Base-by-base conservation (phyloP, 1,139 yeast genomes). In the Sugiyamaella sp. region DNA sequence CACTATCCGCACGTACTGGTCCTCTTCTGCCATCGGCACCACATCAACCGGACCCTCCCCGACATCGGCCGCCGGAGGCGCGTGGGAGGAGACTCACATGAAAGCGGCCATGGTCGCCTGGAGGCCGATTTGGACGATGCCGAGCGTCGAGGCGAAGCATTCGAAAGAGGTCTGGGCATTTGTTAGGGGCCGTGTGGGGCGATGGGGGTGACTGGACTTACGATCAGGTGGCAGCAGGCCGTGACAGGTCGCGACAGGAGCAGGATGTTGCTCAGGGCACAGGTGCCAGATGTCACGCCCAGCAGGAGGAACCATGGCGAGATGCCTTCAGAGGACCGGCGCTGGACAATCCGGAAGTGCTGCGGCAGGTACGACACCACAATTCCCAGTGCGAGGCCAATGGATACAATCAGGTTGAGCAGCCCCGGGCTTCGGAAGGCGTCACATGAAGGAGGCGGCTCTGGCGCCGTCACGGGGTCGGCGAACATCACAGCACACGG, bases 331-430 rank as follows among this genome's bases (percentile, higher is more conserved):
- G 93, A 84, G 5, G 90, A 79, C 53, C 79, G 71, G 51, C 89
- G 79, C 19, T 67, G 64, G 49, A 80, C 70, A 47, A 89, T 84
- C 47, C 86, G 77, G 50, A 74, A 61, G 67, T 86, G 89, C 69
- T 89, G 97, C 0, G 96, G 96, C 1, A 85, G 56, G 66, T 89
- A 89, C 48, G 95, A 86, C n/a, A 78, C 63, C 45, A 84, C 79
- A 22, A 89, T 86, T 3, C 93, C 96, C 1, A 80, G 53, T 0
- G 91, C 82, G 43, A 87, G 77, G 6, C 73, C 56, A 1, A 81
- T 59, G 55, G 86, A 81, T 19, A 85, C 65, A 4, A 72, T 66
- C 50, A 85, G 77, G 62, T 79, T 81, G 42, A 60, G 48, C 2
- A 40, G n/a, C 2, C 65, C 58, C 8, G 63, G 64, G 46, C 54